These are phyloP conservation scores for Neonectria coccinea DNA, from an alignment of 2,329 filamentous ascomycete species.

Conservation along the genomic window DNA sequence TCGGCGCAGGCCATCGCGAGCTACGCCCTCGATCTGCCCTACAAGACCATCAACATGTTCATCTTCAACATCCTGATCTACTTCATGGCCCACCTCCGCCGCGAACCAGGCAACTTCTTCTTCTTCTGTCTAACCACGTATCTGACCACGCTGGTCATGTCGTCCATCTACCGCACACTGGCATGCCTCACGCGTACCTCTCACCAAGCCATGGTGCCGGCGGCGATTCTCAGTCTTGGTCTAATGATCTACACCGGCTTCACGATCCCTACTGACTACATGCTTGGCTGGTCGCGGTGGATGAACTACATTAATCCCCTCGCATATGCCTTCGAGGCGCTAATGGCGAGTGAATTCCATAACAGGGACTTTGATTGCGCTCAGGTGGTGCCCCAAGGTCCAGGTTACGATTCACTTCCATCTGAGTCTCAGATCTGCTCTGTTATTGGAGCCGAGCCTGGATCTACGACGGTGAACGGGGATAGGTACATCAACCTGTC, in stretches of 20 bases:
- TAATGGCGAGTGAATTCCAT: slow-evolving; percentile 53
- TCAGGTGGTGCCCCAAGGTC: slow-evolving; percentile 55
- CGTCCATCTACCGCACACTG: slow-evolving; percentile 46
- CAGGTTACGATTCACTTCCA: slow-evolving; percentile 51
- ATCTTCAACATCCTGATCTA: slow-evolving; percentile 60
- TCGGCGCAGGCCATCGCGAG: slow-evolving; percentile 46
- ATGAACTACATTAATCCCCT: slow-evolving; percentile 74
- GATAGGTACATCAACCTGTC: slow-evolving; percentile 68
- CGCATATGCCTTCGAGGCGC: slow-evolving; percentile 59
- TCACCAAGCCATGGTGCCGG: slow-evolving; percentile 60
- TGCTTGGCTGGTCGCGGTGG: slow-evolving; percentile 60
- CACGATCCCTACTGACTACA: slow-evolving; percentile 43
- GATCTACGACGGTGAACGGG: slow-evolving; percentile 66
- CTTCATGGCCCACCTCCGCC: slow-evolving; percentile 73
- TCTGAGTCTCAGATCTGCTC: slow-evolving; percentile 63
- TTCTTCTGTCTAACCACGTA: slow-evolving; percentile 63
- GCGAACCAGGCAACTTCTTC: slow-evolving; percentile 70
- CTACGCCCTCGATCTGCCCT: slow-evolving; percentile 43
- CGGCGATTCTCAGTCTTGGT: slow-evolving; percentile 62
- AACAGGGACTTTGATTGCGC: slow-evolving; percentile 68
- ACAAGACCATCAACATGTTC: slow-evolving; percentile 45
- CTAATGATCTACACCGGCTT: slow-evolving; percentile 63
- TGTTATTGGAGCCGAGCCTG: slow-evolving; percentile 66
- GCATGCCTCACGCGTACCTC: slow-evolving; percentile 46
- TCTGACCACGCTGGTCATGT: slow-evolving; percentile 46